Conservation (phyloP, 306 rosid species). For the Corylus americana region DNA sequence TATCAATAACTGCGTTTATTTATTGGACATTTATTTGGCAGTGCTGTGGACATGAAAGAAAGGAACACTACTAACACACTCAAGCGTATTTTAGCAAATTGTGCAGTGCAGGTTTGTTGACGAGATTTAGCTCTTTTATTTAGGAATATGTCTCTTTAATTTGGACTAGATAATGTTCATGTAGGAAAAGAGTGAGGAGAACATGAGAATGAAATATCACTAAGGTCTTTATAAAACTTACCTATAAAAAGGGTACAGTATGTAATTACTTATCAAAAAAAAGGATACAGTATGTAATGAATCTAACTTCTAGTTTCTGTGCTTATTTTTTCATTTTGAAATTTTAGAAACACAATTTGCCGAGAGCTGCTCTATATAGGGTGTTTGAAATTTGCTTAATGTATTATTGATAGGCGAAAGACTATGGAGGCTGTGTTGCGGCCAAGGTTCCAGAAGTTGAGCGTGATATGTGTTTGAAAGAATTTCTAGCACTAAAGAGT, state of each 20-base stretch:
- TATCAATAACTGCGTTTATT: neutral
- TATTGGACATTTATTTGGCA: constrained; percentile 8
- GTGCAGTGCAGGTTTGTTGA: constrained; percentile 75
- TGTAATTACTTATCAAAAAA: neutral
- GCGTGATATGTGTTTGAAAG: constrained; percentile 77
- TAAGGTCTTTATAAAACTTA: neutral
- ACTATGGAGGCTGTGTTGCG: constrained; percentile 86
- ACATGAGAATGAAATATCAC: neutral
- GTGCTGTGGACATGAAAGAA: constrained; percentile 68
- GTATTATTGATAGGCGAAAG: constrained; percentile 58
- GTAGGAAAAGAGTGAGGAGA: constrained; percentile 1
- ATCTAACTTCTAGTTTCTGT: neutral
- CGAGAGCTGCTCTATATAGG: constrained; percentile 10
- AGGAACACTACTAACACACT: constrained; percentile 65
- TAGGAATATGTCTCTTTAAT: constrained; percentile 14
- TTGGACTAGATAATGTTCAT: constrained; percentile 7
- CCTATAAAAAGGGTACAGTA: neutral
- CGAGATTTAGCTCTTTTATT: constrained; percentile 13
- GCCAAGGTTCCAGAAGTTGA: constrained; percentile 94
- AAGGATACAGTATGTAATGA: neutral
- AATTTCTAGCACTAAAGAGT: constrained; percentile 74
- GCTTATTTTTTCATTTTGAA: neutral
- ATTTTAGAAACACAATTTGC: neutral
- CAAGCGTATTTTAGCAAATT: constrained; percentile 70
- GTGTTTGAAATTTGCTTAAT: constrained; percentile 5